These are phyloP conservation scores for Tuber umbilicatum DNA, from an alignment of 495 filamentous ascomycete species.

Conservation along the genomic window DNA sequence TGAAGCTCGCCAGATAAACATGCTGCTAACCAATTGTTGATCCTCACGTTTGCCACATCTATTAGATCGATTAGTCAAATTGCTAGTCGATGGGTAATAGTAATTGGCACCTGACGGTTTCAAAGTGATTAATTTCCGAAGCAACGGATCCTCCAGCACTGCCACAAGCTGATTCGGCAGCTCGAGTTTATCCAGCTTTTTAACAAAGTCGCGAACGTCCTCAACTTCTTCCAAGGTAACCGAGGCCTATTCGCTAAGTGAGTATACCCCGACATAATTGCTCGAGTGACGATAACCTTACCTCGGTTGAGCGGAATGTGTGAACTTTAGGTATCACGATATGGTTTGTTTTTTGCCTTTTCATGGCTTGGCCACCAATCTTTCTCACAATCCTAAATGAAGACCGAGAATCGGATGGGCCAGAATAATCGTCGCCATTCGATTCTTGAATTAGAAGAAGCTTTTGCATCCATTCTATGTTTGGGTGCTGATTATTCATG, in stretches of 20 bases:
- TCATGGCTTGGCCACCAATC: constrained; percentile 43
- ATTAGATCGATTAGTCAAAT: constrained; percentile 18
- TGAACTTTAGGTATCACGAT: constrained; percentile 60
- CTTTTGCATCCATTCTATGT: constrained; percentile 67
- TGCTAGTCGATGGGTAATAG: constrained; percentile 2
- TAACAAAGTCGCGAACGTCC: constrained; percentile 62
- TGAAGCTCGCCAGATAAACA: constrained; percentile 26
- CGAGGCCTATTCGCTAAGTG: constrained; percentile 47
- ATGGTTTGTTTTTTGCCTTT: constrained; percentile 47
- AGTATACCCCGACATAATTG: constrained; percentile 28
- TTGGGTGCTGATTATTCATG: constrained; percentile 54
- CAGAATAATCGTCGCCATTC: constrained; percentile 45
- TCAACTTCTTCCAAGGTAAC: constrained; percentile 75
- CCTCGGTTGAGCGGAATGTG: constrained; percentile 65
- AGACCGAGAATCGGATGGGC: constrained; percentile 32
- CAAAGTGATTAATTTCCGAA: constrained; percentile 68
- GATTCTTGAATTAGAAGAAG: constrained; percentile 60
- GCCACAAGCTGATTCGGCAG: constrained; percentile 75
- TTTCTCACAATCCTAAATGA: constrained; percentile 47
- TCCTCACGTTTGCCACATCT: constrained; percentile 44
- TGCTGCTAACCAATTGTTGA: constrained; percentile 59
- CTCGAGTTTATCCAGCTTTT: constrained; percentile 71
- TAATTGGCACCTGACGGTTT: constrained; percentile 50
- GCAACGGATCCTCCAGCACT: constrained; percentile 63
- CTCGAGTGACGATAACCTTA: constrained; percentile 36